phyloP scores from a whole-genome alignment of 1,284 basidiomycete genomes.

The Boletellus dicymbophilus region DNA sequence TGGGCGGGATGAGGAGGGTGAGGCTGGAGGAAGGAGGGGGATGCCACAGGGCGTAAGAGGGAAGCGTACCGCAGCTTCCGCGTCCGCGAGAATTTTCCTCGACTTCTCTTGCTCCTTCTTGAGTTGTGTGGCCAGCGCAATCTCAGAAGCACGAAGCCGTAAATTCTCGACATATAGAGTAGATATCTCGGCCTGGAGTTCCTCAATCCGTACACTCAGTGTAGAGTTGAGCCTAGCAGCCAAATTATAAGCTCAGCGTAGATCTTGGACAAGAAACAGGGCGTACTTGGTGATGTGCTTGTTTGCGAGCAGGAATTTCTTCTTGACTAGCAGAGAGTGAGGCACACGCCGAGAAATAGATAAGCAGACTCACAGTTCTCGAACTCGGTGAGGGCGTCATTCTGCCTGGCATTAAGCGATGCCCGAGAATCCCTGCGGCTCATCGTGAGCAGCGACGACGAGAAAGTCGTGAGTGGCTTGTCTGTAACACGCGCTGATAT shows the following conservation, averaged over 20 bases:
- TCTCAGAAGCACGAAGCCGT: constrained; percentile 75
- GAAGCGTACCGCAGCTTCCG: constrained; percentile 68
- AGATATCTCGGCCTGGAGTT: constrained; percentile 79
- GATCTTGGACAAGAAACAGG: constrained; percentile 1
- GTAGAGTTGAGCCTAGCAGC: constrained; percentile 75
- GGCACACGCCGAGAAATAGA: constrained; percentile 8
- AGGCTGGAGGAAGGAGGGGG: constrained; percentile 5
- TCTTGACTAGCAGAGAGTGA: constrained; percentile 65
- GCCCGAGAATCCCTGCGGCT: constrained; percentile 79
- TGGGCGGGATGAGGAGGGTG: constrained; percentile 30
- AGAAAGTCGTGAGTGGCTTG: constrained; percentile 22
- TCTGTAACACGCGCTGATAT: constrained; percentile 35
- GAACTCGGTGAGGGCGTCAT: constrained; percentile 78
- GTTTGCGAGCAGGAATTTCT: constrained; percentile 85
- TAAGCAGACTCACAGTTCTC: constrained; percentile 67
- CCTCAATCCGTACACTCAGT: constrained; percentile 78
- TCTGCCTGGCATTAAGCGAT: constrained; percentile 66
- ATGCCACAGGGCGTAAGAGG: constrained; percentile 16
- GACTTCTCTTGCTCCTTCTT: constrained; percentile 79
- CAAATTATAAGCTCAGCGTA: constrained; percentile 10
- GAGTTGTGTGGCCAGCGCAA: constrained; percentile 70
- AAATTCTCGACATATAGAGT: constrained; percentile 79
- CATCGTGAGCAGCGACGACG: constrained; percentile 53
- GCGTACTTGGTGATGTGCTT: constrained; percentile 85
- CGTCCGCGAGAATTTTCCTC: constrained; percentile 64